Percentiles rank a stretch among this genome's conserved stretches.
phyloP scores from a whole-genome alignment of 345 rosid genomes.

The Aquilaria yunnanensis region DNA sequence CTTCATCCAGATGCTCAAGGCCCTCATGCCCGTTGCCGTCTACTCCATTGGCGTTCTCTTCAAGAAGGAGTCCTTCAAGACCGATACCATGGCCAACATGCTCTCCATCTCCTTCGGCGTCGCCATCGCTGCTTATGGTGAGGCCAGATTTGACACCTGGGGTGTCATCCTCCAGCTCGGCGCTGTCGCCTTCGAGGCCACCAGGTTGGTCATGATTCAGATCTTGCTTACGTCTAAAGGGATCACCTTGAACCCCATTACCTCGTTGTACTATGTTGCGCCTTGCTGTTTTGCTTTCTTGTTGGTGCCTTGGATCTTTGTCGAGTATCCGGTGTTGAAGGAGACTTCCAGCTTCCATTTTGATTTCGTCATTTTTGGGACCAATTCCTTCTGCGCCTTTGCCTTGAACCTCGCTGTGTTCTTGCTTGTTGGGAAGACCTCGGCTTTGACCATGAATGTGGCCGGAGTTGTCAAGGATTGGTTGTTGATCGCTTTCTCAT shows the following conservation, averaged over 20 bases:
- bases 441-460: slow-evolving; percentile 96
- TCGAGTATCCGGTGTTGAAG: slow-evolving; percentile 60
- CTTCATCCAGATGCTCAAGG: slow-evolving; percentile 95
- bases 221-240: slow-evolving; percentile 88
- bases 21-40: slow-evolving; percentile 96
- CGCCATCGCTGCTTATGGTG: slow-evolving; percentile 86
- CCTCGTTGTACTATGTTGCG: slow-evolving; percentile 78
- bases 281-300: slow-evolving; percentile 86
- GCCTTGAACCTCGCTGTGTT: slow-evolving; percentile 94
- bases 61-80: slow-evolving; percentile 61
- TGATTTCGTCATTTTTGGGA: slow-evolving; percentile 81
- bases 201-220: slow-evolving; percentile 85
- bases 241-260: slow-evolving; percentile 74
- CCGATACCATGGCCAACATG: slow-evolving; percentile 82
- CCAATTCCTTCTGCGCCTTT: slow-evolving; percentile 85
- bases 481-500: slow-evolving; percentile 91
- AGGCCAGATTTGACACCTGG: slow-evolving; percentile 87
- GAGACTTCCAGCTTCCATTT: slow-evolving; percentile 85
- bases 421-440: slow-evolving; percentile 91
- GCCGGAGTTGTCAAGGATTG: slow-evolving; percentile 98
- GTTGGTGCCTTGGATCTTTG: slow-evolving; percentile 85
- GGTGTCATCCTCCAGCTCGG: slow-evolving; percentile 87
- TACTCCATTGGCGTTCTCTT: slow-evolving; percentile 81
- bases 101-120: slow-evolving; percentile 91
- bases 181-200: slow-evolving; percentile 90